phyloP scores from a whole-genome alignment of 192 early-diverging fungal genomes.

The Podila horticola region DNA sequence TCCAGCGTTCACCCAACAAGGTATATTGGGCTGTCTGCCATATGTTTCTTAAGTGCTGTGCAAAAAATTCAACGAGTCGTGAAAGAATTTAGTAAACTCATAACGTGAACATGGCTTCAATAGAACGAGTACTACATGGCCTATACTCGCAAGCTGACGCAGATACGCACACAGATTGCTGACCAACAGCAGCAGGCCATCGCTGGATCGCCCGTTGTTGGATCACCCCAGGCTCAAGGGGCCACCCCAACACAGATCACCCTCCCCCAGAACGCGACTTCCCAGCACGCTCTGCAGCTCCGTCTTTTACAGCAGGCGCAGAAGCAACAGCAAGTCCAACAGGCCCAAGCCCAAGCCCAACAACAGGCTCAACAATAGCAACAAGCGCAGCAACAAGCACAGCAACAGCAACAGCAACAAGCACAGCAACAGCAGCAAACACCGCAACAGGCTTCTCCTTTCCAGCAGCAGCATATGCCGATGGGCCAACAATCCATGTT shows the following conservation, averaged over 20 bases:
- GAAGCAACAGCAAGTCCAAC: constrained; percentile 16
- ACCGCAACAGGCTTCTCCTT: constrained; percentile 1
- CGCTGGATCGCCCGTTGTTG: constrained; percentile 27
- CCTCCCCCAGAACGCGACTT: constrained; percentile 9
- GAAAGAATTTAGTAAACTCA: background rate
- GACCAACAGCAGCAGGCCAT: constrained; percentile 16
- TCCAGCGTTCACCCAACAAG: constrained; percentile 22
- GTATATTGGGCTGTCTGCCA: background rate
- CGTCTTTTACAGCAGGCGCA: constrained; percentile 7
- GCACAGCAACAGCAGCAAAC: constrained; percentile 16
- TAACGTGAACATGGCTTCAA: background rate
- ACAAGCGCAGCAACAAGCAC: background rate
- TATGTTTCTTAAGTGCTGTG: background rate
- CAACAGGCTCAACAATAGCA: background rate
- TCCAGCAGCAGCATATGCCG: constrained; percentile 1
- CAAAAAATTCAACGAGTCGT: background rate
- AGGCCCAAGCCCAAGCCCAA: constrained; percentile 10
- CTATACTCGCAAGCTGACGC: constrained; percentile 32
- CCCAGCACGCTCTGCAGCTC: constrained; percentile 15
- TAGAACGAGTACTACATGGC: constrained; percentile 32
- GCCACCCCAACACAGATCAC: constrained; percentile 29
- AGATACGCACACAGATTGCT: constrained; percentile 30
- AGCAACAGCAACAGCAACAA: constrained; percentile 14
- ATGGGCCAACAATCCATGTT: constrained; percentile 4
- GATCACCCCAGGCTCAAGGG: constrained; percentile 39